A percentile compares a stretch with the other conserved stretches of the same genome.
phyloP scores from a whole-genome alignment of 1,284 basidiomycete genomes.

The Puccinia horiana region DNA sequence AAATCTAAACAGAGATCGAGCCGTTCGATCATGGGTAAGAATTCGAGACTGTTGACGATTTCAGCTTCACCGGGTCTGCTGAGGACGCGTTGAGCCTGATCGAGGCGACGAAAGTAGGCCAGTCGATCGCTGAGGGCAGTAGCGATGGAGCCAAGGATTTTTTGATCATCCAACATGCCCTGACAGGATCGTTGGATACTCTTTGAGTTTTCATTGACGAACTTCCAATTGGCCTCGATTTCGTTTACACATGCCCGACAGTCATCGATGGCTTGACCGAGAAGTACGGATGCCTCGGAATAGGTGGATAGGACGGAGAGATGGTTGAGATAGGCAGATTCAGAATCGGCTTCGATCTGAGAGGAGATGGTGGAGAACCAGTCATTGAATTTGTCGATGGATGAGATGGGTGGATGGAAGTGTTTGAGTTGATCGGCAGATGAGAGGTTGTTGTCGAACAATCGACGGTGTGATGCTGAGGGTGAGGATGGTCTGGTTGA shows the following conservation, averaged over 20 bases:
- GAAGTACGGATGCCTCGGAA: slow-evolving; percentile 71
- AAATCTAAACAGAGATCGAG: slow-evolving; percentile 89
- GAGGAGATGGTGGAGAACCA: slow-evolving; percentile 85
- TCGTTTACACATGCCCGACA: slow-evolving; percentile 72
- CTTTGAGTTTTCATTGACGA: slow-evolving; percentile 82
- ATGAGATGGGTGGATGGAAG: slow-evolving; percentile 73
- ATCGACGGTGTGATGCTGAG: background rate
- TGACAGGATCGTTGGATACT: slow-evolving; percentile 87
- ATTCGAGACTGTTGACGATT: slow-evolving; percentile 81
- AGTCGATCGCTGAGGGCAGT: slow-evolving; percentile 74
- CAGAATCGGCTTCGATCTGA: slow-evolving; percentile 83
- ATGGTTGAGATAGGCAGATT: slow-evolving; percentile 81
- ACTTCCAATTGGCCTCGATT: slow-evolving; percentile 78
- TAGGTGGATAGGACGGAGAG: slow-evolving; percentile 72
- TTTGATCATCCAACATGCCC: slow-evolving; percentile 80
- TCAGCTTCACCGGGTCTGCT: slow-evolving; percentile 82
- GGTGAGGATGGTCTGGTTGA: background rate
- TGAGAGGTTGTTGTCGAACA: slow-evolving; percentile 18
- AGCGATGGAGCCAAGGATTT: slow-evolving; percentile 73
- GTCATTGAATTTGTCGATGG: slow-evolving; percentile 89
- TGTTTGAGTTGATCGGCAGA: slow-evolving; percentile 62
- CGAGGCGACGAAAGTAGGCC: slow-evolving; percentile 87
- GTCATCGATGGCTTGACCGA: slow-evolving; percentile 70
- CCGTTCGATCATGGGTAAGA: slow-evolving; percentile 87
- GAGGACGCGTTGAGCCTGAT: slow-evolving; percentile 81